A percentile compares a stretch with the other conserved stretches of the same genome.
These are phyloP conservation scores for Amanita jacksonii DNA, from an alignment of 768 basidiomycete genomes.

Conservation along the genomic window DNA sequence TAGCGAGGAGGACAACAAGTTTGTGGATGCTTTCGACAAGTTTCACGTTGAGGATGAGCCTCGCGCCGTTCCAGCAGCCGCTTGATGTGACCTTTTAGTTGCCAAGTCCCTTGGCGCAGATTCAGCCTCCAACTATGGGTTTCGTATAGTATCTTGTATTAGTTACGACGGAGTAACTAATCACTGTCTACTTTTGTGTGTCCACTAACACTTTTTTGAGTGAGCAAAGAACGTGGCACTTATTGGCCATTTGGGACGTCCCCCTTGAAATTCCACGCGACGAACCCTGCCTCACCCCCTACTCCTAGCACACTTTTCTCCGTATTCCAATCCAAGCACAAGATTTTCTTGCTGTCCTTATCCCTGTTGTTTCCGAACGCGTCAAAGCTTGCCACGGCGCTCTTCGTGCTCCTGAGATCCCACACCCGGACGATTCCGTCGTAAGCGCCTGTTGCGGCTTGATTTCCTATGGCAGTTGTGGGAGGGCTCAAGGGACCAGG, in stretches of 20 bases:
- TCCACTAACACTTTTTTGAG: too few relatives aligned
- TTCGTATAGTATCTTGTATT: too few relatives aligned
- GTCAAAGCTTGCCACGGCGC: slow-evolving; percentile 54
- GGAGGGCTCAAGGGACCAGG: slow-evolving; percentile 14
- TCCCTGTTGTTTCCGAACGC: slow-evolving; percentile 32
- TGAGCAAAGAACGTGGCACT: too few relatives aligned
- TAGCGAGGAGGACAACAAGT: slow-evolving; percentile 33
- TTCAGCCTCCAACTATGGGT: too few relatives aligned
- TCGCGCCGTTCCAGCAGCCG: slow-evolving; percentile 16
- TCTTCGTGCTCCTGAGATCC: slow-evolving; percentile 65
- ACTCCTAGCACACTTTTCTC: slow-evolving; percentile 40
- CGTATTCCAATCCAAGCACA: slow-evolving; percentile 46
- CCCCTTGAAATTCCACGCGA: slow-evolving; percentile 38
- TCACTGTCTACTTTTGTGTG: too few relatives aligned
- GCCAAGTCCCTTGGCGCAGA: too few relatives aligned
- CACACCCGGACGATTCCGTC: slow-evolving; percentile 72
- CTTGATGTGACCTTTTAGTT: too few relatives aligned
- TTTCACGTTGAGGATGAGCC: slow-evolving; percentile 32
- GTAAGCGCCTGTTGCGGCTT: slow-evolving; percentile 65
- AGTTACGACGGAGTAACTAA: too few relatives aligned
- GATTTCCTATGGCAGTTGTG: slow-evolving; percentile 24
- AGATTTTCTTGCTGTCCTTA: slow-evolving; percentile 39
- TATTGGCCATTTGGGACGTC: too few relatives aligned
- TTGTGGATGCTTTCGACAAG: slow-evolving; percentile 62
- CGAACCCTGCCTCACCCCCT: slow-evolving; percentile 57